Conservation (phyloP, 73 alveolate species). For the Paramecium pentaurelia region DNA sequence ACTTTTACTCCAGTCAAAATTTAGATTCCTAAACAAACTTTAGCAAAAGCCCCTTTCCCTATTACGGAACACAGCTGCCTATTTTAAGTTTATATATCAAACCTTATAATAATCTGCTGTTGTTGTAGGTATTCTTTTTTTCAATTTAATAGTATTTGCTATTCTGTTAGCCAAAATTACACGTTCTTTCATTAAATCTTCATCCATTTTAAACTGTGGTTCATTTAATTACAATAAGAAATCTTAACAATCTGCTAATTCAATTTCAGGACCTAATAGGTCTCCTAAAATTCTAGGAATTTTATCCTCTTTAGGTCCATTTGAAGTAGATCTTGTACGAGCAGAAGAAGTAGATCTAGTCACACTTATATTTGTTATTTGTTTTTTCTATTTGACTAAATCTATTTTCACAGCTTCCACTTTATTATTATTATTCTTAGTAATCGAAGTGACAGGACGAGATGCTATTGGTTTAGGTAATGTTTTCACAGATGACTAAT, state of each 20-base stretch:
- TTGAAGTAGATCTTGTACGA: not conserved
- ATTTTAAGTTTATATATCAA: not conserved
- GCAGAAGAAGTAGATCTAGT: not conserved
- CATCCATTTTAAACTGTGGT: not conserved
- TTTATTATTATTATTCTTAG: not conserved
- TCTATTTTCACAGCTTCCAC: not conserved
- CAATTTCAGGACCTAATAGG: not conserved
- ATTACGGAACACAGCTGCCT: slow-evolving; percentile 65
- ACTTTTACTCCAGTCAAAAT: slow-evolving; percentile 95
- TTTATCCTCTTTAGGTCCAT: not conserved
- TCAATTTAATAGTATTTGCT: slow-evolving; percentile 31
- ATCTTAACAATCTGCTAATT: slow-evolving; percentile 31
- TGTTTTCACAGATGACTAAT: not conserved
- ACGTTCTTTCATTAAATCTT: slow-evolving; percentile 54
- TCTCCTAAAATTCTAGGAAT: not conserved
- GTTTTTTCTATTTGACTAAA: not conserved
- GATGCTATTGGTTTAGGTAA: not conserved
- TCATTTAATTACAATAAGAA: slow-evolving; percentile 6
- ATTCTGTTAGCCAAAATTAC: slow-evolving; percentile 51
- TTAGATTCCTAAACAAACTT: slow-evolving; percentile 93
- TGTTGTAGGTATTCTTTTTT: slow-evolving; percentile 59
- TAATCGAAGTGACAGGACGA: not conserved
- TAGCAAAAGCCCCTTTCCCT: slow-evolving; percentile 97
- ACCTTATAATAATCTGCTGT: slow-evolving; percentile 61
- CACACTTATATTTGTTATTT: not conserved